phyloP scores from a whole-genome alignment of 768 basidiomycete species.

The Pulveroboletus sp. region DNA sequence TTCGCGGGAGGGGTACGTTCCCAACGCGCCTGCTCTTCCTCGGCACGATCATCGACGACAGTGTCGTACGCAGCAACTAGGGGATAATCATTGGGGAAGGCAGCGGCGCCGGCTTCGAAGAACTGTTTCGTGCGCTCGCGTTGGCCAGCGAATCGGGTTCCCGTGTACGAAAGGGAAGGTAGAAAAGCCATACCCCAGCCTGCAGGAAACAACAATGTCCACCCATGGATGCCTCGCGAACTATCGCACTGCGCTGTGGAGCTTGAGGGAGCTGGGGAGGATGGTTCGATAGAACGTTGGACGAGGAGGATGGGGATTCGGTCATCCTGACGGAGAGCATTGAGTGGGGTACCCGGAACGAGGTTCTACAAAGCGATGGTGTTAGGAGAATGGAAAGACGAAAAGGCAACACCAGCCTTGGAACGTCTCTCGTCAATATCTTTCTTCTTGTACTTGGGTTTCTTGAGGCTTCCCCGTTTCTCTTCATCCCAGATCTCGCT shows the following conservation, averaged over 20 bases:
- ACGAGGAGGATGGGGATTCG: slow-evolving; percentile 82
- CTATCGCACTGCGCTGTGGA: slow-evolving; percentile 22
- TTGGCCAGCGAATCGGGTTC: slow-evolving; percentile 83
- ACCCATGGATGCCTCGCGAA: slow-evolving; percentile 66
- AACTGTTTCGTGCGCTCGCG: slow-evolving; percentile 77
- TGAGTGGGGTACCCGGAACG: slow-evolving; percentile 74
- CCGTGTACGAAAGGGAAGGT: slow-evolving; percentile 76
- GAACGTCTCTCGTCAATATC: slow-evolving; percentile 83
- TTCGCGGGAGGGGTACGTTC: slow-evolving; percentile 85
- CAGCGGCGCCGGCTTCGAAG: slow-evolving; percentile 72
- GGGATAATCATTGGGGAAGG: slow-evolving; percentile 85
- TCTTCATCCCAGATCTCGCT: slow-evolving; percentile 74
- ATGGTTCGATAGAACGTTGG: slow-evolving; percentile 66
- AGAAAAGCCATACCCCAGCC: slow-evolving; percentile 94
- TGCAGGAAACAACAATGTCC: slow-evolving; percentile 81
- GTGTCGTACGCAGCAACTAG: slow-evolving; percentile 49
- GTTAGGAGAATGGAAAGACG: background rate
- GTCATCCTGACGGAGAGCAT: slow-evolving; percentile 70
- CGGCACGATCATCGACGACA: slow-evolving; percentile 47
- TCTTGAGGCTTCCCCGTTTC: slow-evolving; percentile 47
- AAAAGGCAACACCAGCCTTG: slow-evolving; percentile 43
- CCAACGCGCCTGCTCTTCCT: slow-evolving; percentile 63
- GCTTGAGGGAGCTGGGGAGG: slow-evolving; percentile 12
- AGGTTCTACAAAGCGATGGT: slow-evolving; percentile 49
- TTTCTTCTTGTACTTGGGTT: slow-evolving; percentile 74